phyloP scores from a whole-genome alignment of 345 rosid species.

The Eucalyptus lansdowneana region DNA sequence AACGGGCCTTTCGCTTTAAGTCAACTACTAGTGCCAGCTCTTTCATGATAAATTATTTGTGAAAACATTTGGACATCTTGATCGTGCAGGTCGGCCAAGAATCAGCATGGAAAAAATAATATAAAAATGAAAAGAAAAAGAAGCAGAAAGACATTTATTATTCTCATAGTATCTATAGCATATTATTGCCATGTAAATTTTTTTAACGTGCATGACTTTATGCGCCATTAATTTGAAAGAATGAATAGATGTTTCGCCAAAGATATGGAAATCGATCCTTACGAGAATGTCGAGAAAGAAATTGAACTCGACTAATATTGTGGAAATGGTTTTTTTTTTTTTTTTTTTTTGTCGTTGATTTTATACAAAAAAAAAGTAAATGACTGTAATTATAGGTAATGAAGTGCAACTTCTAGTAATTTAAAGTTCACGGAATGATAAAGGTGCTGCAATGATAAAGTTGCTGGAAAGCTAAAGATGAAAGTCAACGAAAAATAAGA shows the following conservation, averaged over 20 bases:
- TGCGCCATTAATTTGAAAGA: not conserved
- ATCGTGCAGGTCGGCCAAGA: not conserved
- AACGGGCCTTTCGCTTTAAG: not conserved
- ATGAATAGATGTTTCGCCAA: not conserved
- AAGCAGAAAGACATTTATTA: not conserved
- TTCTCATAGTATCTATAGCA: not conserved
- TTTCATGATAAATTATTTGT: not conserved
- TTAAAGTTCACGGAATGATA: not conserved
- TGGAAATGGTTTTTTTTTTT: not conserved
- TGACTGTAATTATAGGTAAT: not conserved
- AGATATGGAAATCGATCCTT: not conserved
- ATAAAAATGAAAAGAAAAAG: not conserved
- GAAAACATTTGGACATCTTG: not conserved
- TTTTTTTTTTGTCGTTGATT: not conserved
- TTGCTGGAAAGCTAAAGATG: too few relatives aligned
- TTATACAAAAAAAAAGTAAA: not conserved
- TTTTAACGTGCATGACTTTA: not conserved
- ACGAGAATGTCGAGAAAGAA: not conserved
- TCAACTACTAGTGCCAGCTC: not conserved
- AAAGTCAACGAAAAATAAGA: too few relatives aligned
- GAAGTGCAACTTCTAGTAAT: not conserved
- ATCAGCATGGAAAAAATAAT: not conserved
- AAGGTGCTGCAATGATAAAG: not conserved
- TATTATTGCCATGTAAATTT: not conserved
- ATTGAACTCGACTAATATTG: not conserved